These are phyloP conservation scores for Chaetomidium leptoderma DNA, from an alignment of 495 filamentous ascomycete species.

Conservation along the genomic window DNA sequence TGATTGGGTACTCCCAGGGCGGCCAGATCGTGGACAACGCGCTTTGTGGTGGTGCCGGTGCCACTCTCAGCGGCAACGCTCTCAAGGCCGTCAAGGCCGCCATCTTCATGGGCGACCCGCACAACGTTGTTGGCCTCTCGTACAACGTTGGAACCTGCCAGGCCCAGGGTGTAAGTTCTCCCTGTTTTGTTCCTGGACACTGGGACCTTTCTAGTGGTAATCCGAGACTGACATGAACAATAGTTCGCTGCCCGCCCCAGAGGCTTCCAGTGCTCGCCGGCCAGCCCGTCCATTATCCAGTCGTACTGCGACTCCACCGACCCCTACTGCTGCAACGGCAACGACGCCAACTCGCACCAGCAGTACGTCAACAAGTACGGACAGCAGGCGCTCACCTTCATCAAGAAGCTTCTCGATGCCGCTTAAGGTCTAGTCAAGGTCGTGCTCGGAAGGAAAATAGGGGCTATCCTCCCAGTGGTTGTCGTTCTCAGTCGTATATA, in stretches of 20 bases:
- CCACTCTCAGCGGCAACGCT: conserved; percentile 46
- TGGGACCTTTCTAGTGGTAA: no score
- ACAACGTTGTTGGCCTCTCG: conserved; percentile 47
- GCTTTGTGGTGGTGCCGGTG: conserved; percentile 55
- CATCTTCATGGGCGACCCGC: conserved; percentile 62
- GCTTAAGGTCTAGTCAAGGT: neutral
- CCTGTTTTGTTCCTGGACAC: neutral
- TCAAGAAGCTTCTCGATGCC: conserved; percentile 16
- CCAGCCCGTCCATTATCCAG: conserved; percentile 47
- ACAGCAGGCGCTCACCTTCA: conserved; percentile 34
- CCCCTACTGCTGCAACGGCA: conserved; percentile 64
- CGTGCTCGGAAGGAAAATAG: no score
- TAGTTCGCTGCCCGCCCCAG: conserved; percentile 55
- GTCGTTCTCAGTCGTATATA: neutral
- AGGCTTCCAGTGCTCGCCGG: conserved; percentile 54
- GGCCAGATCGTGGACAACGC: conserved; percentile 62
- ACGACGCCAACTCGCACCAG: conserved; percentile 54
- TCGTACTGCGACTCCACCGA: conserved; percentile 62
- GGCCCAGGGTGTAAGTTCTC: conserved; percentile 50
- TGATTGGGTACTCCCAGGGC: conserved; percentile 62
- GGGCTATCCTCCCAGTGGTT: no score
- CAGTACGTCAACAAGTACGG: conserved; percentile 54
- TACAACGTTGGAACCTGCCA: conserved; percentile 60
- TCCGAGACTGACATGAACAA: neutral
- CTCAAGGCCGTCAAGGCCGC: conserved; percentile 48